Evolutionary conservation across 768 basidiomycete genomes (phyloP), one percentile per base, ranked within the genome.

Genomic region (Trametes punicea): DNA sequence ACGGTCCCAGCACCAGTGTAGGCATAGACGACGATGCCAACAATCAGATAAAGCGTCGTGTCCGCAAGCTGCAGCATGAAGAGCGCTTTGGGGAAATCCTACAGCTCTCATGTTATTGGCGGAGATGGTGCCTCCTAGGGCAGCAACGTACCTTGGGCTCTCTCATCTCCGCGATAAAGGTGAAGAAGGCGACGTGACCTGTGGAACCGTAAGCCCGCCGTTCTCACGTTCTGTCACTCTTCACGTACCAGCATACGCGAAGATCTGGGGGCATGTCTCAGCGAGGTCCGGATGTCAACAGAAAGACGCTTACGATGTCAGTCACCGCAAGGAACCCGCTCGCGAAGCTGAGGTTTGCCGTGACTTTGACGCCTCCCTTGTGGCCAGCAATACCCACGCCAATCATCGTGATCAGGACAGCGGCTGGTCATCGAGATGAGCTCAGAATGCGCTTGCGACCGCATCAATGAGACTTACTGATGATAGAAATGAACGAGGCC

Each of bases 141-240:
- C 34, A 2, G 30, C 1, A 5, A 46, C 59, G 2, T 21, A 65
- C 65, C 45, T 57, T 41, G 6, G 68, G 68, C 41, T 64, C 52
- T 60, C 62, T 63, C 68, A 69, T 68, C 59, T 69, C 68, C 6
- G 68, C 59, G 46, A 69, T 69, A 58, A 69, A 69, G 2, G 67
- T 68, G 58, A 69, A 67, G 61, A 69, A 69, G 1, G 58, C 68
- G 33, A 69, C 67, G 41, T 69, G 68, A 5, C 68, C 67, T 58
- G 50, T 4, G 4, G 10, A 8, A 16, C 10, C 10, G 25, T 46
- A 3, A 45, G 51, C 31, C 6, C 4, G 15, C 11, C 26, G 18
- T 9, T n/a, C 16, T 21, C 26, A 21, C 25, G 11, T 8, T 9
- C n/a, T 16, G 21, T 23, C 30, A n/a, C 15, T 25, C 23, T 20